A percentile compares a stretch with the other conserved stretches of the same genome.
Evolutionary conservation across 2,329 filamentous ascomycete genomes (phyloP).

Genomic region (Aureobasidium sp.): DNA sequence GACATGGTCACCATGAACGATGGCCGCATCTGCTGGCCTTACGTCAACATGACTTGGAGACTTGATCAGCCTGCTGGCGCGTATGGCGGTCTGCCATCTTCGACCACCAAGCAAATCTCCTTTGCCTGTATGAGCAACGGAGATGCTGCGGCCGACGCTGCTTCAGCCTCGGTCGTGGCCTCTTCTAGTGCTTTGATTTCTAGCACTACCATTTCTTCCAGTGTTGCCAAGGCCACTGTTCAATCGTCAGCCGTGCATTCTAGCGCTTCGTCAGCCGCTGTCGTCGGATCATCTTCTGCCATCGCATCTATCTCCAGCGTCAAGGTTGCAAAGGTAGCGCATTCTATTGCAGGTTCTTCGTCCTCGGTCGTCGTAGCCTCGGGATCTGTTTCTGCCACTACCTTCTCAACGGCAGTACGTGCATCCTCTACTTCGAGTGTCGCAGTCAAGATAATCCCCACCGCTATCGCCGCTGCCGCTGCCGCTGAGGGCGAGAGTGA

Average conservation of each 20-base stretch:
- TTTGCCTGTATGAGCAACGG: slow-evolving; percentile 44
- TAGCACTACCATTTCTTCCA: background rate
- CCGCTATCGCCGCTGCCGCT: background rate
- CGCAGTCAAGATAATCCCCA: background rate
- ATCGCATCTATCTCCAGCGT: background rate
- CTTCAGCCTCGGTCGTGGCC: background rate
- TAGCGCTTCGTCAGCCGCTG: background rate
- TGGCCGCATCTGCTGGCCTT: slow-evolving; percentile 56
- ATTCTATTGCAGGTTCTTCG: background rate
- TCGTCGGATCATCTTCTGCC: background rate
- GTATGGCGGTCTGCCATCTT: slow-evolving; percentile 22
- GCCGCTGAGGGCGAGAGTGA: background rate
- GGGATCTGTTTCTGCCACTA: background rate
- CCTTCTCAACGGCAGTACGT: background rate
- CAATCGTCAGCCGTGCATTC: background rate
- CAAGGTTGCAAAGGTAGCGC: background rate
- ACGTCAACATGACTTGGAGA: slow-evolving; percentile 51
- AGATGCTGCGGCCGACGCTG: background rate
- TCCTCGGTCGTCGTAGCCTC: background rate
- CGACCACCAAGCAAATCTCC: slow-evolving; percentile 40
- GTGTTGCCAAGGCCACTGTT: background rate
- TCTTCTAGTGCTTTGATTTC: background rate
- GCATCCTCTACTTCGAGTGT: background rate
- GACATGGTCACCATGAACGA: slow-evolving; percentile 57
- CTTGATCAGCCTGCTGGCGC: slow-evolving; percentile 30